These are phyloP conservation scores for Dendrothele bispora DNA, from an alignment of 768 basidiomycete species.

Conservation along the genomic window DNA sequence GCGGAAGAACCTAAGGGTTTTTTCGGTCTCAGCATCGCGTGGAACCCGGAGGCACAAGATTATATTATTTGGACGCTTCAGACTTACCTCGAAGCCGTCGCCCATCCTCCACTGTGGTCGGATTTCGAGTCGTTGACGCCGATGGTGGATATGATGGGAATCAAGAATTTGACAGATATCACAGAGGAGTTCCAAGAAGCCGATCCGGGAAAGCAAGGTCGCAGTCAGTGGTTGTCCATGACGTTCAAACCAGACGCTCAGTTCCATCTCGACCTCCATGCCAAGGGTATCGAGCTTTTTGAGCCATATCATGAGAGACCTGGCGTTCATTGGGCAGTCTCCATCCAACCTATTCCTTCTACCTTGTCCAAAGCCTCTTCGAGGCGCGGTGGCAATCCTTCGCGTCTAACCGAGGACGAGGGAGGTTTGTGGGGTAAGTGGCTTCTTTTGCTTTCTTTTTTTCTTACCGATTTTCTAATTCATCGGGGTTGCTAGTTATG, in stretches of 20 bases:
- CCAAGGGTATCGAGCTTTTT: constrained; percentile 13
- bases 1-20: constrained; percentile 12
- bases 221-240: constrained; percentile 13
- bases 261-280: constrained; percentile 13
- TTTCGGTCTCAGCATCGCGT: constrained; percentile 12
- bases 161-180: constrained; percentile 12
- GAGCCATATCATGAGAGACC: constrained; percentile 12
- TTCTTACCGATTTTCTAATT: not conserved
- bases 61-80: constrained; percentile 17
- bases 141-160: constrained; percentile 13
- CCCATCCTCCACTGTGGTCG: constrained; percentile 14
- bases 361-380: constrained; percentile 5
- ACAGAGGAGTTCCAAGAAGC: constrained; percentile 15
- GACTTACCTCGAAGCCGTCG: constrained; percentile 11
- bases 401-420: constrained; percentile 11
- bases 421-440: constrained; percentile 13
- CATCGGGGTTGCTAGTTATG: constrained; percentile 6
- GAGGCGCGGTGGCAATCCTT: constrained; percentile 16
- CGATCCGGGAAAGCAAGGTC: constrained; percentile 10
- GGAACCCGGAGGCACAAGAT: constrained; percentile 8
- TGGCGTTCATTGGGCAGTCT: constrained; percentile 8
- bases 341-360: constrained; percentile 13
- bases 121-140: constrained; percentile 7
- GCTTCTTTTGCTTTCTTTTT: not conserved
- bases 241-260: constrained; percentile 14